Base-by-base conservation (phyloP, 73 alveolate genomes). In the Paramecium sexaurelia region DNA sequence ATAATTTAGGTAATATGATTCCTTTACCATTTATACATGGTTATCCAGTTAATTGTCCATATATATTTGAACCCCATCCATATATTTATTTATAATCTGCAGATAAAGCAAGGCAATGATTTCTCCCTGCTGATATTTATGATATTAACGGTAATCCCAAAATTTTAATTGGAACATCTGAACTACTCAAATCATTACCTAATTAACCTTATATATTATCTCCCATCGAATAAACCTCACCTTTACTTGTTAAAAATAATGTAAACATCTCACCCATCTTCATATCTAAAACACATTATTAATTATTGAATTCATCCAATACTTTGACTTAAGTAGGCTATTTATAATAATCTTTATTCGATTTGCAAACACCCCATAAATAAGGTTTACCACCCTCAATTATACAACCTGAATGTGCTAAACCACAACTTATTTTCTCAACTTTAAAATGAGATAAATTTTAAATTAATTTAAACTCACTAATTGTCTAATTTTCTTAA, bases 211-310 rank as follows among this genome's bases (percentile, higher is more conserved):
- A 94, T 39, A 93, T 85, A 93, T 98, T 98, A 17, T 93, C 92
- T 4, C 99, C 99, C 94, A 97, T 93, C 1, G 99, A 88, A 87
- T 93, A 98, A 8, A 98, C 95, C 55, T 97, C 97, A 4, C 94
- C 94, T 82, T 69, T 88, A 51, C 73, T 88, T 47, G 85, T 88
- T 17, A 69, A 61, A 82, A 40, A 88, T 9, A 88, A 27, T 36
- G 94, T 88, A 36, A 88, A 88, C 35, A 75, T 41, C 27, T 88
- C 94, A 19, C 94, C 94, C 56, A 82, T 82, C 20, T 71, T 88
- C 26, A 82, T 57, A 71, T 88, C 94, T 24, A 88, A 37, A 24
- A 88, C 73, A 88, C 73, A 56, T 69, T 75, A 69, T 11, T 24
- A 22, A 29, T 37, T 29, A 7, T 45, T 45, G 32, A 33, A 39